Conservation (phyloP, 1,284 basidiomycete genomes). For the Blastosporella zonata region DNA sequence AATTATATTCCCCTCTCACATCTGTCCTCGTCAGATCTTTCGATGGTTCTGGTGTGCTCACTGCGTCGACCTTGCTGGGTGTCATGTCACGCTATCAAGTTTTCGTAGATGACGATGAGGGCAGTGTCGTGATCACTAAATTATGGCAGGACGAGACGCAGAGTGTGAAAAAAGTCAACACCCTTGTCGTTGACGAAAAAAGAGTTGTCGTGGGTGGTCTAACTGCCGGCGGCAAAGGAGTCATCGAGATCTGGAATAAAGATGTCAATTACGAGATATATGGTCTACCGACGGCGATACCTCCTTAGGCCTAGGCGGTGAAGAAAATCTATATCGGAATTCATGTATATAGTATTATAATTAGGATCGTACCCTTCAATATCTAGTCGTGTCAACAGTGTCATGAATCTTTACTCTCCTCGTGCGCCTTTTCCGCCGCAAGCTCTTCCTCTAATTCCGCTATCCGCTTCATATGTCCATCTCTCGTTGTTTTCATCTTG, state of each 20-base stretch:
- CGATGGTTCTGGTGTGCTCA: constrained; percentile 39
- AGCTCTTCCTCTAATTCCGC: constrained; percentile 50
- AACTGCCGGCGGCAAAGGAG: constrained; percentile 50
- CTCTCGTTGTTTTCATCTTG: constrained; percentile 51
- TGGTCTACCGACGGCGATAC: constrained; percentile 3
- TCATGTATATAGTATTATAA: too few species aligned
- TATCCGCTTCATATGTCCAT: constrained; percentile 50
- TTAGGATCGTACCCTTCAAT: not conserved
- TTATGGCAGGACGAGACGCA: constrained; percentile 43
- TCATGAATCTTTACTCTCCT: constrained; percentile 12
- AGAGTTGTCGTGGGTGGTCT: constrained; percentile 61
- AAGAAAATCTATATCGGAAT: not conserved
- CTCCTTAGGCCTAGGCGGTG: not conserved
- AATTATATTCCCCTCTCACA: not conserved
- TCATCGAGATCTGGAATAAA: constrained; percentile 56
- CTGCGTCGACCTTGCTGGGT: constrained; percentile 61
- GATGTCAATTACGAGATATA: constrained; percentile 11
- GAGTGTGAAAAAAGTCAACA: constrained; percentile 58
- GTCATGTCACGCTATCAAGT: constrained; percentile 47
- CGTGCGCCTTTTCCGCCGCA: constrained; percentile 28
- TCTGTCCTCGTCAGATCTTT: constrained; percentile 45
- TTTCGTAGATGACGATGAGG: constrained; percentile 30
- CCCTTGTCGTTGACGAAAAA: constrained; percentile 42
- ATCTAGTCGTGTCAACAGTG: not conserved
- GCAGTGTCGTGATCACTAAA: constrained; percentile 35